A percentile compares a stretch with the other conserved stretches of the same genome.
phyloP scores from a whole-genome alignment of 2,329 filamentous ascomycete genomes.

The Zopfia rhizophila region DNA sequence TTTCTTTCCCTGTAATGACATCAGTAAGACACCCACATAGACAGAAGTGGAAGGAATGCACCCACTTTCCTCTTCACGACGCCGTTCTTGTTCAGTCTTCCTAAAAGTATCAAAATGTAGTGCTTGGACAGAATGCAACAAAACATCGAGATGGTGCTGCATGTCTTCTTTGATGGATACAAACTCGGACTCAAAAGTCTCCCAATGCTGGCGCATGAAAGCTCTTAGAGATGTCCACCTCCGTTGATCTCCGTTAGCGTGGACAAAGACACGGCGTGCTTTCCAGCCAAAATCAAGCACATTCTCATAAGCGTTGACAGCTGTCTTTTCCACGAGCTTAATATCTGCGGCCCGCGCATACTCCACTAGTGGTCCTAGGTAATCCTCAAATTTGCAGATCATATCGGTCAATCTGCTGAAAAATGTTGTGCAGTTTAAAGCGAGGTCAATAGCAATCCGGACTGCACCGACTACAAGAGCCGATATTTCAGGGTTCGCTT shows the following conservation, averaged over 20 bases:
- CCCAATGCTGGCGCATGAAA: conserved; percentile 34
- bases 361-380: conserved; percentile 28
- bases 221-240: conserved; percentile 24
- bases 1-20: conserved; percentile 20
- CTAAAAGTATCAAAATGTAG: conserved; percentile 18
- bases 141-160: conserved; percentile 27
- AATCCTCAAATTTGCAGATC: conserved; percentile 27
- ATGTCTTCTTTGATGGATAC: conserved; percentile 21
- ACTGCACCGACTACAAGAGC: conserved; percentile 32
- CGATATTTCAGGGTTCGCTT: conserved; percentile 27
- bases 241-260: conserved; percentile 18
- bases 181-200: conserved; percentile 32
- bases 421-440: conserved; percentile 26
- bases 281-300: conserved; percentile 30
- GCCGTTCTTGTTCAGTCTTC: conserved; percentile 11
- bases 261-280: conserved; percentile 27
- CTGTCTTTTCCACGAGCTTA: conserved; percentile 18
- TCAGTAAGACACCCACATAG: conserved; percentile 2
- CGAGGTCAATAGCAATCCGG: conserved; percentile 29
- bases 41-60: background rate
- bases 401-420: conserved; percentile 32
- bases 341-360: conserved; percentile 25
- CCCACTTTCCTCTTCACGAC: conserved; percentile 3
- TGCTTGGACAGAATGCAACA: conserved; percentile 26
- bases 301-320: conserved; percentile 27